Conservation (phyloP, 768 basidiomycete species). For the Mrakia frigida region DNA sequence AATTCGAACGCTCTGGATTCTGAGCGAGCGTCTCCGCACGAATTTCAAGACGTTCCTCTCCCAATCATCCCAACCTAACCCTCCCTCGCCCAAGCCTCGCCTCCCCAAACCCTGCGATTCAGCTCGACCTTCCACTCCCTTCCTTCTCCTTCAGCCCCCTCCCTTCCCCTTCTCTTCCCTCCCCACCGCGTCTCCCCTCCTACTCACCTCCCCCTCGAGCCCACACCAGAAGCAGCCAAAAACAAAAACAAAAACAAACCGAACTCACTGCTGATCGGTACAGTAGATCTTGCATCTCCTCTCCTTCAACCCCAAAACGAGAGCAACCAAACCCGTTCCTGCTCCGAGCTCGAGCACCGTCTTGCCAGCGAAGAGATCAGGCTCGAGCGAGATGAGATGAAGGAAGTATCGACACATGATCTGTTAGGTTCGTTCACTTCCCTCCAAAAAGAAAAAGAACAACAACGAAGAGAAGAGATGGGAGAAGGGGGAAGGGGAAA, state of each 20-base stretch:
- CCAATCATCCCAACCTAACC: too few species aligned
- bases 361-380: constrained; percentile 44
- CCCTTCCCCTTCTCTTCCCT: not conserved
- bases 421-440: not conserved
- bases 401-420: constrained; percentile 30
- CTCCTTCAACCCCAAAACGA: constrained; percentile 67
- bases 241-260: not conserved
- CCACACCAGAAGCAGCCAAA: too few species aligned
- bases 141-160: not conserved
- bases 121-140: not conserved
- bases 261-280: constrained; percentile 83
- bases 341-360: constrained; percentile 77
- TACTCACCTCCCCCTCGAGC: not conserved
- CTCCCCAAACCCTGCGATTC: not conserved
- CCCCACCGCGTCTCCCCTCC: not conserved
- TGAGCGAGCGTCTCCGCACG: too few species aligned
- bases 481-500: not conserved
- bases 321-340: constrained; percentile 88
- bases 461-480: not conserved
- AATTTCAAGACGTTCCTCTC: too few species aligned
- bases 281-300: constrained; percentile 58
- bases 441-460: not conserved
- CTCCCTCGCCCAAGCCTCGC: not conserved
- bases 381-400: constrained; percentile 18
- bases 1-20: too few species aligned